phyloP scores from a whole-genome alignment of 495 filamentous ascomycete genomes.

The Penicillium roqueforti region DNA sequence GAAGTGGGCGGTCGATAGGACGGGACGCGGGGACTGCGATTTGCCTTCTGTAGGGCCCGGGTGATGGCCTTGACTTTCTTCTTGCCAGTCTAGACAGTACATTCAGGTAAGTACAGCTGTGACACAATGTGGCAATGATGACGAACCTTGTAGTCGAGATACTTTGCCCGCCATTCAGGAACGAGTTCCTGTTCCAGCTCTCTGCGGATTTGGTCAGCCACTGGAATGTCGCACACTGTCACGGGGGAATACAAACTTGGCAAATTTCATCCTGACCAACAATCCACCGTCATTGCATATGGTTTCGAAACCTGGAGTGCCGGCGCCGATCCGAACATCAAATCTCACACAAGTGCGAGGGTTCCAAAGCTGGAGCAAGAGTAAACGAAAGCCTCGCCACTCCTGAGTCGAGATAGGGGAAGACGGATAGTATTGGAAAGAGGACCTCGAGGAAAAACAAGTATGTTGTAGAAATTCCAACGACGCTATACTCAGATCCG shows the following conservation, averaged over 20 bases:
- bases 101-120: background rate
- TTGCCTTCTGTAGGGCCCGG: slow-evolving; percentile 59
- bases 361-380: slow-evolving; percentile 1
- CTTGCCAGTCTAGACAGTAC: slow-evolving; percentile 59
- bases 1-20: slow-evolving; percentile 18
- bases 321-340: slow-evolving; percentile 1
- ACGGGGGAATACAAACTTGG: slow-evolving; percentile 46
- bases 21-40: slow-evolving; percentile 55
- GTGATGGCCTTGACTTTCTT: slow-evolving; percentile 80
- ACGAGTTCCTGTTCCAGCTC: slow-evolving; percentile 84
- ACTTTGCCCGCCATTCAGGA: slow-evolving; percentile 90
- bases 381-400: background rate
- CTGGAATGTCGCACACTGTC: slow-evolving; percentile 13
- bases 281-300: slow-evolving; percentile 21
- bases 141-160: slow-evolving; percentile 80
- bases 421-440: background rate
- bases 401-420: background rate
- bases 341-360: slow-evolving; percentile 5
- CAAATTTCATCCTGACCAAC: slow-evolving; percentile 55
- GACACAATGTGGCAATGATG: too few relatives aligned
- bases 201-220: slow-evolving; percentile 37
- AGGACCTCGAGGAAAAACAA: background rate
- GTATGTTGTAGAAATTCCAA: too few relatives aligned
- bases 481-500: background rate
- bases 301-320: background rate